Percentiles rank a stretch among this genome's conserved stretches.
Conservation (phyloP, 345 rosid genomes). For the Sisymbrium irio region DNA sequence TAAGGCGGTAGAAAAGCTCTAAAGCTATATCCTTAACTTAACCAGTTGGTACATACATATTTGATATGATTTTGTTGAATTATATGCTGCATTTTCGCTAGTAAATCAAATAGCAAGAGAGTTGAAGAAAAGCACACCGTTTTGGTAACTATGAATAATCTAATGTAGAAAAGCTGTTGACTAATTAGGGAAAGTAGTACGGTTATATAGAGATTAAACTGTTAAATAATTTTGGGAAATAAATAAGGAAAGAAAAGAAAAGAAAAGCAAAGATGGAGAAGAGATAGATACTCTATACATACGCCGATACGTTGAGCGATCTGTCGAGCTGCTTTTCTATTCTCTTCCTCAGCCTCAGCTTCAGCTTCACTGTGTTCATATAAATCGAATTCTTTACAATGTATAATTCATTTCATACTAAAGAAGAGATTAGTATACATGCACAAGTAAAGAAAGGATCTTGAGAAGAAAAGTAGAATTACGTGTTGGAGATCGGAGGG, state of each 20-base stretch:
- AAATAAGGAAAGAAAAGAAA: neutral
- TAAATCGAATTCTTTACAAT: neutral
- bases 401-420: neutral
- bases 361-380: conserved; percentile 26
- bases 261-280: neutral
- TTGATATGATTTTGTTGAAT: no score
- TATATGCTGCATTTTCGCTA: neutral
- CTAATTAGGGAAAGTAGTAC: neutral
- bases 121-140: conserved; percentile 22
- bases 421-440: neutral
- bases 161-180: neutral
- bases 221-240: neutral
- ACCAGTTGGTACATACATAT: no score
- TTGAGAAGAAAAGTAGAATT: neutral
- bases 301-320: conserved; percentile 24
- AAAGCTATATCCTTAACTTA: no score
- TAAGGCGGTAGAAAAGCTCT: no score
- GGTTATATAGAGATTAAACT: neutral
- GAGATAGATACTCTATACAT: conserved; percentile 7
- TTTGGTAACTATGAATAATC: neutral
- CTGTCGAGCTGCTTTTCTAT: conserved; percentile 16
- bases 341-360: conserved; percentile 16
- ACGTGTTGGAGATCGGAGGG: neutral
- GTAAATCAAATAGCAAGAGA: neutral
- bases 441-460: neutral